Evolutionary conservation across 768 basidiomycete genomes (phyloP).

Genomic region (Mycena latifolia): DNA sequence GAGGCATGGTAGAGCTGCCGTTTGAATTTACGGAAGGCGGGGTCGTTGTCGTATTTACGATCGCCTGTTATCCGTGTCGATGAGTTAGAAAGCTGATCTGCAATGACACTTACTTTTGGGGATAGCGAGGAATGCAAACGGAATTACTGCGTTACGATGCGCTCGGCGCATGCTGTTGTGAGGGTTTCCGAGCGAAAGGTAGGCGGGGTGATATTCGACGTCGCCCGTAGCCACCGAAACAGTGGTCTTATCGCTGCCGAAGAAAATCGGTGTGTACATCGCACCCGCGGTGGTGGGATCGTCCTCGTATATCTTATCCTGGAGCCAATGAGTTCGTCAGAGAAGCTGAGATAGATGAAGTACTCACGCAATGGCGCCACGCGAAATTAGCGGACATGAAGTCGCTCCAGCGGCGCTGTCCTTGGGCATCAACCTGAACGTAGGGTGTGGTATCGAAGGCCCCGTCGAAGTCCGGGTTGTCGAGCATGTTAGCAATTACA

Average conservation of each 20-base stretch:
- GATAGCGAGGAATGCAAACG: no score
- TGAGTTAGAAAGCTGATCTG: no score
- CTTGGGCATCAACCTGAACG: conserved; percentile 39
- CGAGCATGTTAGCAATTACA: conserved; percentile 45
- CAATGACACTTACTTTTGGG: no score
- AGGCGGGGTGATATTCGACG: conserved; percentile 34
- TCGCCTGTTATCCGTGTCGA: no score
- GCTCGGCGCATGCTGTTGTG: conserved; percentile 16
- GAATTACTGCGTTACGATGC: no score
- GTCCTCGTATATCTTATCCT: conserved; percentile 19
- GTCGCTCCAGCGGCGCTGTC: conserved; percentile 43
- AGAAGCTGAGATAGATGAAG: neutral
- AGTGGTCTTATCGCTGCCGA: conserved; percentile 39
- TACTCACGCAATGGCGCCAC: conserved; percentile 50
- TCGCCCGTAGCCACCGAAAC: conserved; percentile 38
- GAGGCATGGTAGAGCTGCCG: conserved; percentile 36
- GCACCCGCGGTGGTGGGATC: conserved; percentile 12
- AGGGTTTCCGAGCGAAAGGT: conserved; percentile 33
- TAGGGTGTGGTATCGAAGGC: conserved; percentile 49
- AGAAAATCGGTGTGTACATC: neutral
- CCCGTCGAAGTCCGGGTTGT: conserved; percentile 48
- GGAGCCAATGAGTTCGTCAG: neutral
- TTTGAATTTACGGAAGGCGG: conserved; percentile 31
- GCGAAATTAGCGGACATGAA: conserved; percentile 58
- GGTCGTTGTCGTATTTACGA: conserved; percentile 18